These are phyloP conservation scores for Entelexis sorbosivorans DNA, from an alignment of 1,139 yeast species.

Conservation along the genomic window DNA sequence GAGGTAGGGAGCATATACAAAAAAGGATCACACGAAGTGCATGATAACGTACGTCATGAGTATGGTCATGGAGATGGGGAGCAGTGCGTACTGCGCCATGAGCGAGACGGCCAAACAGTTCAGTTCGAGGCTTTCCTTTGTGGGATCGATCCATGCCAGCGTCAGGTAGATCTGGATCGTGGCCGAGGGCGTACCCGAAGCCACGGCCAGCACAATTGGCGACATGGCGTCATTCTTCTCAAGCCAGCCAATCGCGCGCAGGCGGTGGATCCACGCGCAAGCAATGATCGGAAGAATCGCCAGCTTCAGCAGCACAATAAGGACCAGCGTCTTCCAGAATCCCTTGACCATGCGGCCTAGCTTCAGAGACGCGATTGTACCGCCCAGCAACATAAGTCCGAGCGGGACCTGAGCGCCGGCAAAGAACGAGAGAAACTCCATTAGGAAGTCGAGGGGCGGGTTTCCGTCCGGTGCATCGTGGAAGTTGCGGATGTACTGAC, in stretches of 20 bases:
- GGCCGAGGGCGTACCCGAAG: conserved; percentile 76
- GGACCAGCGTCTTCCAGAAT: conserved; percentile 52
- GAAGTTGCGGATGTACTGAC: conserved; percentile 36
- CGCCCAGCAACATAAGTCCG: conserved; percentile 72
- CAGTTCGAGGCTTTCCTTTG: conserved; percentile 51
- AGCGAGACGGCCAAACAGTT: conserved; percentile 69
- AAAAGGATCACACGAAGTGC: conserved; percentile 25
- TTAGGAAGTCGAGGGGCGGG: conserved; percentile 73
- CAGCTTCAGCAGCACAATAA: conserved; percentile 39
- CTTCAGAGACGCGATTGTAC: conserved; percentile 66
- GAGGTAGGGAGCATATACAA: no score
- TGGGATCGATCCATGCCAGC: conserved; percentile 54
- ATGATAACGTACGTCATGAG: conserved; percentile 33
- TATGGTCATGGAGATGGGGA: conserved; percentile 51
- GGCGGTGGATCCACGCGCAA: conserved; percentile 43
- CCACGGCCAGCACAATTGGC: conserved; percentile 58
- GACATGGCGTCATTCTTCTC: conserved; percentile 46
- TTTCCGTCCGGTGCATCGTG: conserved; percentile 70
- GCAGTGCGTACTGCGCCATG: conserved; percentile 53
- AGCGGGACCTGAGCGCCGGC: conserved; percentile 86
- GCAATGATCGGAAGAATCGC: conserved; percentile 54
- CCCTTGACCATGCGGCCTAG: conserved; percentile 52
- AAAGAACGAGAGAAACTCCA: conserved; percentile 67
- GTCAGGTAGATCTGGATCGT: conserved; percentile 76
- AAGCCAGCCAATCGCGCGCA: conserved; percentile 42